Percentiles rank a stretch among this genome's conserved stretches.
phyloP scores from a whole-genome alignment of 345 rosid genomes.

The Raphanus raphanistrum region DNA sequence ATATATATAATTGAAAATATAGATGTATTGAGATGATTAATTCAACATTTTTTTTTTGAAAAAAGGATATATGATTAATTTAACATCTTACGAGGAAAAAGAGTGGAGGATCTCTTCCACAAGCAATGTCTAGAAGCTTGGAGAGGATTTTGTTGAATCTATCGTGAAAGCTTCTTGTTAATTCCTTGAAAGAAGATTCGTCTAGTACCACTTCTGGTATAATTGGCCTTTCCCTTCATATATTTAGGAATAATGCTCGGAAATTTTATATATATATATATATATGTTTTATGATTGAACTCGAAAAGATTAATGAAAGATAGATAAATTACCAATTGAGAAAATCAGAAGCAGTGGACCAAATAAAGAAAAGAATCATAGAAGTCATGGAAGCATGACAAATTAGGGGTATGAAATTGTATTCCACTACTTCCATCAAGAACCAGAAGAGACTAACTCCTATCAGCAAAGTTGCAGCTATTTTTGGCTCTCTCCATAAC shows the following conservation, averaged over 20 bases:
- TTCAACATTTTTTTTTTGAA: neutral
- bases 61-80: neutral
- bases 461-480: constrained; percentile 51
- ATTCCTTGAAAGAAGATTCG: constrained; percentile 45
- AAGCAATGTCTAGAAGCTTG: constrained; percentile 54
- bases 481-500: constrained; percentile 63
- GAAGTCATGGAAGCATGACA: constrained; percentile 65
- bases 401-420: constrained; percentile 73
- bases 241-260: neutral
- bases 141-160: constrained; percentile 48
- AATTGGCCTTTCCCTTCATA: constrained; percentile 52
- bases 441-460: constrained; percentile 73
- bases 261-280: neutral
- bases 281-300: neutral
- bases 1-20: neutral
- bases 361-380: constrained; percentile 74
- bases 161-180: constrained; percentile 45
- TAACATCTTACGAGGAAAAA: constrained; percentile 55
- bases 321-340: constrained; percentile 51
- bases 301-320: neutral
- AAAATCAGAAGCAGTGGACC: constrained; percentile 55
- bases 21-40: neutral
- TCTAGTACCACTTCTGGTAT: constrained; percentile 47
- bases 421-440: constrained; percentile 80
- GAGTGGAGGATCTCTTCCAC: constrained; percentile 59